Evolutionary conservation across 1,284 basidiomycete genomes (phyloP), one percentile per base, ranked within the genome.

Genomic region (Irpex sp.): DNA sequence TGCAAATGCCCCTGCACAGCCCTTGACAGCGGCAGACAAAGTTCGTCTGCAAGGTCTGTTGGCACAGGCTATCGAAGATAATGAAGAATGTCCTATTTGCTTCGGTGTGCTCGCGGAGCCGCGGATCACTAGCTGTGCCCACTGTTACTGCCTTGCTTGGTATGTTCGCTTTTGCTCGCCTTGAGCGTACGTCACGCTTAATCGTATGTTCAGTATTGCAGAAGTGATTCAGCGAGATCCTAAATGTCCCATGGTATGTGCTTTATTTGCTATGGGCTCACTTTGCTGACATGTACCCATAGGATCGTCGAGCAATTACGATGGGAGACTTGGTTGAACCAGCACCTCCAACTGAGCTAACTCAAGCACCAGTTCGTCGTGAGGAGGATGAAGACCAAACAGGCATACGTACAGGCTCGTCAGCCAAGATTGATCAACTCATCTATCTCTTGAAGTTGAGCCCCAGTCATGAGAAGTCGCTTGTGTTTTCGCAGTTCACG

Each of bases 401-500:
- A 10, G 75, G 76, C 21, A 69, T 80, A 12, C 77, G 78, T 16
- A 69, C 71, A 5, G 83, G 83, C 2, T 84, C 89, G 9, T 94
- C 93, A 14, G 89, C 91, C 8, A 95, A 95, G 75, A 89, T 94
- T 57, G 85, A 90, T 56, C 91, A 93, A 68, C 77, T 94, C 14
- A 72, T 93, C 33, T 81, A 88, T 57, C 80, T 94, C 56, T 78
- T 95, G 56, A 78, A 82, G 63, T 73, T 92, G 14, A 90, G 86
- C 10, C 88, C 90, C 0, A 64, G 68, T 3, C 81, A 78, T 4
- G 90, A 93, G 66, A 94, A 94, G 73, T 88, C 88, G 1, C 77
- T 94, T 1, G 90, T 93, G 1, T 94, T 94, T 68, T 91, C 88
- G 2, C 91, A 93, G 67, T 94, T 94, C 68, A 94, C 92, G 1